A percentile compares a stretch with the other conserved stretches of the same genome.
Conservation (phyloP, 73 alveolate genomes). For the Paramecium biaurelia region DNA sequence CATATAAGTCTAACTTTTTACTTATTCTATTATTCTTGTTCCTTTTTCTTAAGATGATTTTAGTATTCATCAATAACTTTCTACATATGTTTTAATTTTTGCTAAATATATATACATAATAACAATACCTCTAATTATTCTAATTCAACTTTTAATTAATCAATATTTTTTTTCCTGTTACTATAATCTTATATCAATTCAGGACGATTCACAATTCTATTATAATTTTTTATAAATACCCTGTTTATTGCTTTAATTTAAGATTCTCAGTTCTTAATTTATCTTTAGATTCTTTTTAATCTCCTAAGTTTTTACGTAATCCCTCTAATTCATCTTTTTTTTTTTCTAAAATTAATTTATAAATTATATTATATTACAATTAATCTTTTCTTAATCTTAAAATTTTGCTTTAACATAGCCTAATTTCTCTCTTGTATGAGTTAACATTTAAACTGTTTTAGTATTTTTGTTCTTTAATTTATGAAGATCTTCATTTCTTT, state of each 20-base stretch:
- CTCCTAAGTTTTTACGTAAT: constrained; percentile 81
- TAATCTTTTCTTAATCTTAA: constrained; percentile 68
- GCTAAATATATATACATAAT: background rate
- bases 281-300: constrained; percentile 83
- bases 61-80: background rate
- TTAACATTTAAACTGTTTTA: constrained; percentile 86
- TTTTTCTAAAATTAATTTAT: background rate
- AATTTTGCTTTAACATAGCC: constrained; percentile 87
- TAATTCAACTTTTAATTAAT: background rate
- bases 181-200: constrained; percentile 24
- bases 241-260: constrained; percentile 80
- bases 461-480: constrained; percentile 92
- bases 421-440: constrained; percentile 94
- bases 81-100: background rate
- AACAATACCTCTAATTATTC: background rate
- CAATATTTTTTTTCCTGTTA: background rate
- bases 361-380: constrained; percentile 55
- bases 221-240: constrained; percentile 42
- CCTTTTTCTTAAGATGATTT: constrained; percentile 4
- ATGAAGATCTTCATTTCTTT: constrained; percentile 96
- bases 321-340: constrained; percentile 78
- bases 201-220: constrained; percentile 26
- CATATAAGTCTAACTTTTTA: background rate
- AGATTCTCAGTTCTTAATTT: constrained; percentile 70
- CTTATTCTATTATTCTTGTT: background rate